Conservation (phyloP, 164 flowering plant genomes). For the Dillenia suffruticosa region DNA sequence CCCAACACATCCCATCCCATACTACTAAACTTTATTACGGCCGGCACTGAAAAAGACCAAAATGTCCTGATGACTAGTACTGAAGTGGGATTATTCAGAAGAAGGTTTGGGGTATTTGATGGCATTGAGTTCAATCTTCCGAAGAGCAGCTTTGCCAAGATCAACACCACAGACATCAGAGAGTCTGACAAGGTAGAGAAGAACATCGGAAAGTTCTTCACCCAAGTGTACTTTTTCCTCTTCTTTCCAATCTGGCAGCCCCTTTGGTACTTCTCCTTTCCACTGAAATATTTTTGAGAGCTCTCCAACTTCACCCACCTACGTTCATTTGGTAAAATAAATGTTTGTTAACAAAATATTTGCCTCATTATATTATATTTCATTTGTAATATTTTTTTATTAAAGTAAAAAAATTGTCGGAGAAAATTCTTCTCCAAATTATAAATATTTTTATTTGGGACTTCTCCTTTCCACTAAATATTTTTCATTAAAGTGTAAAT, state of each 20-base stretch:
- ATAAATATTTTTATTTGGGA: no score
- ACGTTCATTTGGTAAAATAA: not conserved
- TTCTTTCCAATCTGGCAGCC: slow-evolving; percentile 46
- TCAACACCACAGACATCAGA: slow-evolving; percentile 49
- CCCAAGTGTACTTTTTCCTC: slow-evolving; percentile 47
- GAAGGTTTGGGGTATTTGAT: slow-evolving; percentile 41
- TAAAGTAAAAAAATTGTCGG: no score
- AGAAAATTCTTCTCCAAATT: no score
- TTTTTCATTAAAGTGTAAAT: no score
- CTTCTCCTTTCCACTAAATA: no score
- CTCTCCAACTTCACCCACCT: slow-evolving; percentile 61
- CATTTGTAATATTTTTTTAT: no score
- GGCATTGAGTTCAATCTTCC: slow-evolving; percentile 44
- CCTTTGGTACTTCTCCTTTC: slow-evolving; percentile 55
- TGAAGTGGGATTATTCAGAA: slow-evolving; percentile 2
- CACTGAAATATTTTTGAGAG: slow-evolving; percentile 54
- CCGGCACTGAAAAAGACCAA: not conserved
- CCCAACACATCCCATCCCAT: not conserved
- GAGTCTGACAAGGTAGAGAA: slow-evolving; percentile 44
- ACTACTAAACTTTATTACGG: not conserved
- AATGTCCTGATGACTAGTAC: not conserved
- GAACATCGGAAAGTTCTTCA: slow-evolving; percentile 49
- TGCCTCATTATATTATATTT: no score
- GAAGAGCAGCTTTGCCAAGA: slow-evolving; percentile 43
- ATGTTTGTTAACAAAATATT: no score